Base-by-base conservation (phyloP, 805 yeast genomes). In the Candida anglica region DNA sequence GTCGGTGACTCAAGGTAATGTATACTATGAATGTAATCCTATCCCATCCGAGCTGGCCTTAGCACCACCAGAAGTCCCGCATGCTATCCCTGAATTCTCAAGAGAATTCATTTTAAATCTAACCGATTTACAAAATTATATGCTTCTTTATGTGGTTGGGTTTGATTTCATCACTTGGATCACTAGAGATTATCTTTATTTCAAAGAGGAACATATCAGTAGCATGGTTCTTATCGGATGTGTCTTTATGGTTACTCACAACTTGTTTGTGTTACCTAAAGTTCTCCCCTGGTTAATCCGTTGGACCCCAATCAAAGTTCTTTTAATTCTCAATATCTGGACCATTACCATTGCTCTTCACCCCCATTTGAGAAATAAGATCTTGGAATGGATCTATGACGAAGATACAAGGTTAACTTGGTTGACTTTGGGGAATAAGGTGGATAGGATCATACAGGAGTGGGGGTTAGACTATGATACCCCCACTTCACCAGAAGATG, bases 41-140 rank as follows among this genome's bases (percentile, higher is more conserved):
- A 33, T 50, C 5, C 66, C 69, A 7, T 61, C 67, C 19, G 79
- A 77, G 1, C 77, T 77, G 4, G 70, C 77, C 1, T 45, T 82
- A 25, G 47, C 62, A 27, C 62, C 64, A 9, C 67, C 75, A 17
- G 70, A 62, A 21, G 48, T 71, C 3, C 85, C 87, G 3, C 75
- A 74, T 40, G 93, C 94, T 0, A 84, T 80, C 6, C 83, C 89
- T 4, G 87, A 86, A 53, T 66, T 84, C 32, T 79, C 89, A 20
- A 67, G 84, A 36, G 95, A 87, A 52, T 87, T 86, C 50, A 57
- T 81, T 15, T 52, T 86, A 37, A 87, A 87, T 52, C 63, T 85
- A 47, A 85, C 94, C 1, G 96, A 87, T 60, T 63, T 86, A 38
- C 96, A 87, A 50, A 87, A 87, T 52, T 81, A 79, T 48, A 80